phyloP scores from a whole-genome alignment of 805 yeast genomes.

The Ogataea chonburiensis region DNA sequence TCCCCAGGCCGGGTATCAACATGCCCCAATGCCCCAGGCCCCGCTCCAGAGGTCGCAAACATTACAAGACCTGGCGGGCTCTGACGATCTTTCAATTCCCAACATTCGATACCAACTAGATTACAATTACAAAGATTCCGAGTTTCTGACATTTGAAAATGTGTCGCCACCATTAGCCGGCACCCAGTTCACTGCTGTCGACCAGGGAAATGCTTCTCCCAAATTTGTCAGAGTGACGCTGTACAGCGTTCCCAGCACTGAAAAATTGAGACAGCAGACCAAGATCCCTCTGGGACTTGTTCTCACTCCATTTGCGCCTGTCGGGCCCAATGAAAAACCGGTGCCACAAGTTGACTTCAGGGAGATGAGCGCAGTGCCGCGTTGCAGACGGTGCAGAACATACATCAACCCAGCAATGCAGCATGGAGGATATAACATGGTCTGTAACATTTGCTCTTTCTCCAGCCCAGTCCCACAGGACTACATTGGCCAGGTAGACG shows the following conservation, averaged over 20 bases:
- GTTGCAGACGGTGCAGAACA: constrained; percentile 90
- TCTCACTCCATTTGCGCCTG: constrained; percentile 80
- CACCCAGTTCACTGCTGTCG: constrained; percentile 63
- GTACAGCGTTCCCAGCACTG: constrained; percentile 79
- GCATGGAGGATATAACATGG: constrained; percentile 59
- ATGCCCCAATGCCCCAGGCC: neutral
- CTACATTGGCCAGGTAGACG: constrained; percentile 62
- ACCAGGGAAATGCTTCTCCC: constrained; percentile 85
- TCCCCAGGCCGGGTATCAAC: neutral
- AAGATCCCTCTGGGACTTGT: constrained; percentile 80
- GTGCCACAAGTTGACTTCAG: constrained; percentile 70
- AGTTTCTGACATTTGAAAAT: constrained; percentile 72
- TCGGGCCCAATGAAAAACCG: constrained; percentile 44
- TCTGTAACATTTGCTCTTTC: constrained; percentile 86
- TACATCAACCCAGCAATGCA: constrained; percentile 85
- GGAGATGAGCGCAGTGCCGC: constrained; percentile 63
- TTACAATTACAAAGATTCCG: constrained; percentile 36
- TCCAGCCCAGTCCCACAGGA: constrained; percentile 67
- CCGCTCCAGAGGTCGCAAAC: constrained; percentile 2
- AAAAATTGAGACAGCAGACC: constrained; percentile 63
- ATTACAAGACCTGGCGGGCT: neutral
- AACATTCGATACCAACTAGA: constrained; percentile 34
- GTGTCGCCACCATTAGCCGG: constrained; percentile 84
- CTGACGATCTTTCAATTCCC: constrained; percentile 38
- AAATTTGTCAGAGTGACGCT: constrained; percentile 73